Percentiles rank a stretch among this genome's conserved stretches.
Evolutionary conservation across 2,329 filamentous ascomycete species (phyloP).

Genomic region (Sordariomycetes sp.): DNA sequence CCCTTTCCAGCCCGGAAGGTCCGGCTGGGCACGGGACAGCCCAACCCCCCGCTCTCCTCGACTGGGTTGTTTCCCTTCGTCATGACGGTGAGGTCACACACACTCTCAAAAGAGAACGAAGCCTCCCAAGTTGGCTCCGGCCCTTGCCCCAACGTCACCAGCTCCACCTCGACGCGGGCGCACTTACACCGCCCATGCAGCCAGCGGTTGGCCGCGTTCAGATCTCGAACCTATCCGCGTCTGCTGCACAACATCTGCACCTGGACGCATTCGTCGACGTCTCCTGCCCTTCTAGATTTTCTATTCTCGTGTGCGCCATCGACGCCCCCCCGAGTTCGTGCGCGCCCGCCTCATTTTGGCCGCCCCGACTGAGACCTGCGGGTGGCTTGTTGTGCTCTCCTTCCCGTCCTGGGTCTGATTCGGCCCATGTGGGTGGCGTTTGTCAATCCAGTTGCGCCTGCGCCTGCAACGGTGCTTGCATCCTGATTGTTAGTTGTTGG

Average conservation of each 20-base stretch:
- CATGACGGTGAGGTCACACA: neutral
- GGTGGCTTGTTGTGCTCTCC: neutral
- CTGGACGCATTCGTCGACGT: neutral
- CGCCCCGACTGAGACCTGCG: neutral
- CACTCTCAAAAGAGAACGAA: neutral
- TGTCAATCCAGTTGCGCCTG: too few species aligned
- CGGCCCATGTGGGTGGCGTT: too few species aligned
- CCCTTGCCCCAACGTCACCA: neutral
- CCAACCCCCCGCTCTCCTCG: neutral
- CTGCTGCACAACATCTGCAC: neutral
- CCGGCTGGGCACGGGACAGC: neutral
- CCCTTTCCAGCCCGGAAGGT: neutral
- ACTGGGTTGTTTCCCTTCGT: neutral
- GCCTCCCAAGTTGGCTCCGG: too few species aligned
- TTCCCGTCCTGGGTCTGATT: too few species aligned
- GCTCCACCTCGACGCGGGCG: neutral
- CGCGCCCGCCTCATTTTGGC: neutral
- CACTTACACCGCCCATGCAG: neutral
- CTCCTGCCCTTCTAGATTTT: neutral
- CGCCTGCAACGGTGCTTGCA: too few species aligned
- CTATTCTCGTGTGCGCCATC: neutral
- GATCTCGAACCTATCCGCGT: neutral
- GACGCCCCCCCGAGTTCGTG: neutral
- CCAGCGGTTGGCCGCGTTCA: neutral
- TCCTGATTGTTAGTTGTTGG: too few species aligned